Evolutionary conservation across 805 yeast genomes (phyloP), one percentile per base, ranked within the genome.

Genomic region (Schizosaccharomyces lindneri): DNA sequence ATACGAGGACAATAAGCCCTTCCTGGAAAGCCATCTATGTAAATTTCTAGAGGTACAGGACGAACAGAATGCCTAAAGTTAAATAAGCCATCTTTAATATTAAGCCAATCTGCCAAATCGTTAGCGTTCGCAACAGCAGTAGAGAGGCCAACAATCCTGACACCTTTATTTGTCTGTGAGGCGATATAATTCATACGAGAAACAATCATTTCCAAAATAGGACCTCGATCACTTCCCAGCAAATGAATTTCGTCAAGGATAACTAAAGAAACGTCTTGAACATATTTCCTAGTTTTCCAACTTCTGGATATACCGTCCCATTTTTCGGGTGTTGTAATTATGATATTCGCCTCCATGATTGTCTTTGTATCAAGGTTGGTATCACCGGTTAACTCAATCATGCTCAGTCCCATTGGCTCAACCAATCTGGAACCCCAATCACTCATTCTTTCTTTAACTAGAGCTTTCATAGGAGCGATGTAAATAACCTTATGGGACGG

Each of bases 381-480:
- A 68, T 85, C 94, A 70, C 94, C 94, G 1, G 94, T 85, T 67
- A 85, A 73, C 68, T 85, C 94, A 6, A 85, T 89, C 59, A 85
- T 75, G 64, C 76, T 74, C 7, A 66, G 69, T 0, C 84, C 78
- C 46, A 75, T 74, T n/a, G 68, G 68, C 55, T 67, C 67, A 36
- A 78, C 72, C 24, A 83, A 76, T 43, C 85, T 70, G 17, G 69
- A 72, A 43, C 80, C 70, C 94, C 94, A 85, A 67, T 86, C 94
- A 65, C 81, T 85, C 19, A 86, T 90, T 68, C 94, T 76, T 70
- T 85, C 94, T 61, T 89, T 73, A 1, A 85, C 94, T 66, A 85
- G 76, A 0, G 94, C 94, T 67, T 86, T 85, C 94, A 85, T 86
- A 1, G 94, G 94, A 0, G 94, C 94, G 73, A 85, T 84, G 68